phyloP scores from a whole-genome alignment of 140 eudicot genomes.

The Flaveria floridana region DNA sequence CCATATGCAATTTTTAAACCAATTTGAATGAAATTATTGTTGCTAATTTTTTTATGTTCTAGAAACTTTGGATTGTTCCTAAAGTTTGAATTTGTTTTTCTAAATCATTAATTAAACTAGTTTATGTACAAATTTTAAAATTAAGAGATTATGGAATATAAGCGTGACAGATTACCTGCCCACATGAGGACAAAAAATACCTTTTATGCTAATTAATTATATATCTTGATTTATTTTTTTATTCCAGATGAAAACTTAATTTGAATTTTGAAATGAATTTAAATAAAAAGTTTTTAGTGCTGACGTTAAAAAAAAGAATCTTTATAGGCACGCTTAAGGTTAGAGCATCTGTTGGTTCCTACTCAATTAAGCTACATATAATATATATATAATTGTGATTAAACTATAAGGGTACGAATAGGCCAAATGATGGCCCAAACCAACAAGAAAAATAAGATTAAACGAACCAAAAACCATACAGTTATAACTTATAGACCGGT shows the following conservation, averaged over 20 bases:
- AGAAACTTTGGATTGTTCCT: constrained; percentile 11
- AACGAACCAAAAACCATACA: neutral
- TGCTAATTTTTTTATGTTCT: constrained; percentile 6
- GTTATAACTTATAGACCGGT: too few relatives aligned
- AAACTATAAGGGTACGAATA: neutral
- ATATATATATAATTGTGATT: neutral
- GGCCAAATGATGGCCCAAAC: neutral
- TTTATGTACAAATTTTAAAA: neutral
- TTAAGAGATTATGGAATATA: constrained; percentile 24
- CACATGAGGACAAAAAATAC: constrained; percentile 8
- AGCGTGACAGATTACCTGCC: constrained; percentile 27
- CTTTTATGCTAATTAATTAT: neutral
- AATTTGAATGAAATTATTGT: constrained; percentile 14
- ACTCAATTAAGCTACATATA: constrained; percentile 29
- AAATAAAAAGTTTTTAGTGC: neutral
- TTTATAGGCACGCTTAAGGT: constrained; percentile 34
- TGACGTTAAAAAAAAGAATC: constrained; percentile 29
- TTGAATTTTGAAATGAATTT: neutral
- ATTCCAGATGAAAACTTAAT: neutral
- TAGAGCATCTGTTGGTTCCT: constrained; percentile 25
- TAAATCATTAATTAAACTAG: constrained; percentile 21
- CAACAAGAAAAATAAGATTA: neutral
- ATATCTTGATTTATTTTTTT: neutral
- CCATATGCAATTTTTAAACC: neutral
- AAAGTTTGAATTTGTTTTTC: neutral